Evolutionary conservation across 139 green algal genomes (phyloP).

Genomic region (Haematococcus sp.): DNA sequence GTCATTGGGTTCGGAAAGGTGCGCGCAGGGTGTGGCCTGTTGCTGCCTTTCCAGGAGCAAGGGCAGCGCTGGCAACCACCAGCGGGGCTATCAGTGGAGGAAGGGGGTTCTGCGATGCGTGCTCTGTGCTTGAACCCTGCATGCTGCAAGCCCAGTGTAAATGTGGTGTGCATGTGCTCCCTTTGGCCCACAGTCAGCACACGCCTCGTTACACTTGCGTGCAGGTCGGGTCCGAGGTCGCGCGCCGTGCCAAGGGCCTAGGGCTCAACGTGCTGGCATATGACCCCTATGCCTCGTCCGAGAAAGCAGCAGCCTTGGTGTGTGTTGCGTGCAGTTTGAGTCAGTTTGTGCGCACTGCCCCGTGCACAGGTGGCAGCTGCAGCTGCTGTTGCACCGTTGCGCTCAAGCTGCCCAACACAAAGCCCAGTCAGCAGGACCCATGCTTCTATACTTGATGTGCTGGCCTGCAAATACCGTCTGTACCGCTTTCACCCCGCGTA

Average conservation of each 20-base stretch:
- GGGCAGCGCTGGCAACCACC: neutral
- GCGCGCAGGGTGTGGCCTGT: neutral
- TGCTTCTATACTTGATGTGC: neutral
- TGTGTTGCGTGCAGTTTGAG: no score
- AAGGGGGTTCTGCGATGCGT: no score
- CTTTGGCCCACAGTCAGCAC: no score
- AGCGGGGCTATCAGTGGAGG: no score
- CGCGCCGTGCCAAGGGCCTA: slow-evolving; percentile 80
- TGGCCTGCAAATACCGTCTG: neutral
- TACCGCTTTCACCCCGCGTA: neutral
- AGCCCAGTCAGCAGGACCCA: no score
- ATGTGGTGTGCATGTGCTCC: no score
- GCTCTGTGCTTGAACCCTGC: neutral
- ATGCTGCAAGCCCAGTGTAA: no score
- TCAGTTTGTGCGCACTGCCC: no score
- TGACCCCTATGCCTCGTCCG: slow-evolving; percentile 86
- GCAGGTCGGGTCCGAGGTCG: slow-evolving; percentile 89
- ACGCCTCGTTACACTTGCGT: neutral
- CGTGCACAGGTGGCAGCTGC: no score
- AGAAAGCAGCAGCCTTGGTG: slow-evolving; percentile 16
- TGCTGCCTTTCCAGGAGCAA: neutral
- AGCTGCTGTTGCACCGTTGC: no score
- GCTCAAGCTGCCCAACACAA: no score
- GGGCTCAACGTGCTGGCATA: slow-evolving; percentile 87
- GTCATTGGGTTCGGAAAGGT: slow-evolving; percentile 98